Evolutionary conservation across 164 flowering plant genomes (phyloP).

Genomic region (Chloranthus sessilifolius): DNA sequence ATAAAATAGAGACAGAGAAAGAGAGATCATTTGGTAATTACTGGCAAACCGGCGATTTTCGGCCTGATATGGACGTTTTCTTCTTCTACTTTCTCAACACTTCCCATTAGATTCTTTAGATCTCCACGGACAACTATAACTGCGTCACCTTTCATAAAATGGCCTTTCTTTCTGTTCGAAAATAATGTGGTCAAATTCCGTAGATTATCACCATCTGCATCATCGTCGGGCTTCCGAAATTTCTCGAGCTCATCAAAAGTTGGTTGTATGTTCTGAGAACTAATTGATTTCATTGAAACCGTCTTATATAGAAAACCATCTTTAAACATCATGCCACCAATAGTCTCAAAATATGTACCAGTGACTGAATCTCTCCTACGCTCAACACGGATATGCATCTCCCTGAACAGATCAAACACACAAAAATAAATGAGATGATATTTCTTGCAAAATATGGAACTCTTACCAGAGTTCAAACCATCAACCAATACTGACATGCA

Average conservation of each 20-base stretch:
- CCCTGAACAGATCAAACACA: slow-evolving; percentile 37
- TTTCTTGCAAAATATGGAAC: not conserved
- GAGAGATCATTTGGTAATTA: slow-evolving; percentile 16
- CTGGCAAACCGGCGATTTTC: slow-evolving; percentile 72
- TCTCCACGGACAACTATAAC: slow-evolving; percentile 90
- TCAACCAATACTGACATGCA: no score
- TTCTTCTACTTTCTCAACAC: slow-evolving; percentile 98
- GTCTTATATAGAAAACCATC: slow-evolving; percentile 80
- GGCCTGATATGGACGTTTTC: slow-evolving; percentile 81
- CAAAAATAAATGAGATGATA: not conserved
- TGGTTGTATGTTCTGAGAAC: slow-evolving; percentile 65
- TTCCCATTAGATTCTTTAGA: slow-evolving; percentile 82
- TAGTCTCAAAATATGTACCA: slow-evolving; percentile 69
- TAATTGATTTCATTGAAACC: slow-evolving; percentile 83
- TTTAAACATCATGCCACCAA: slow-evolving; percentile 71
- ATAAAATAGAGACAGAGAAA: no score
- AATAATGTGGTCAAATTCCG: slow-evolving; percentile 69
- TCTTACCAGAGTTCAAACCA: no score
- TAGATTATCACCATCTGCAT: slow-evolving; percentile 69
- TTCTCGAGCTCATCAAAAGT: slow-evolving; percentile 95
- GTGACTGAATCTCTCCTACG: slow-evolving; percentile 63
- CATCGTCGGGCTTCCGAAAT: slow-evolving; percentile 70
- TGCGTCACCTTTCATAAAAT: slow-evolving; percentile 92
- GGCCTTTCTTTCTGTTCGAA: slow-evolving; percentile 89
- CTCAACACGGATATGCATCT: slow-evolving; percentile 78